Evolutionary conservation across 2,329 filamentous ascomycete genomes (phyloP).

Genomic region (Nothophoma quercina): DNA sequence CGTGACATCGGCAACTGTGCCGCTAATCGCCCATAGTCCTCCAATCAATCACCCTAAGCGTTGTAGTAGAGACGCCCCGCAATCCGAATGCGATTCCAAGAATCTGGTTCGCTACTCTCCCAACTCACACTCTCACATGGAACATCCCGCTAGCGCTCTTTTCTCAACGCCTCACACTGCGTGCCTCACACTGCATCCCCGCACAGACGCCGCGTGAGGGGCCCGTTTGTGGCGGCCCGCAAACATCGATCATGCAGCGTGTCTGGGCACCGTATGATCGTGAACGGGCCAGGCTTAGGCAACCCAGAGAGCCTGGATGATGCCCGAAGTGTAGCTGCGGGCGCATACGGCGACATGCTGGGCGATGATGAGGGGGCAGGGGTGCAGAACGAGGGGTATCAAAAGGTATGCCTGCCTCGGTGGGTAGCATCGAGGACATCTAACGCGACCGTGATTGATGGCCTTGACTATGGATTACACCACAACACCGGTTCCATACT

Average conservation of each 20-base stretch:
- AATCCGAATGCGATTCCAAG: conserved; percentile 4
- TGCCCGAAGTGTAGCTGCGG: conserved; percentile 17
- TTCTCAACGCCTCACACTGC: conserved; percentile 10
- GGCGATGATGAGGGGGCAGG: conserved; percentile 24
- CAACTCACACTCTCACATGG: conserved; percentile 13
- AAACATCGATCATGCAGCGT: conserved; percentile 18
- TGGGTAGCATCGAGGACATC: conserved; percentile 1
- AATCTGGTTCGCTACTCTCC: conserved; percentile 12
- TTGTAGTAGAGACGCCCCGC: conserved; percentile 8
- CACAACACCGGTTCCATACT: conserved; percentile 20
- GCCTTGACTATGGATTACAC: conserved; percentile 29
- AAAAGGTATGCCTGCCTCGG: conserved; percentile 21
- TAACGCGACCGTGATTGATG: conserved; percentile 16
- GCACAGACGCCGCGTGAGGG: conserved; percentile 20
- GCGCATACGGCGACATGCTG: conserved; percentile 24
- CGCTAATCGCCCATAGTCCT: conserved; percentile 1
- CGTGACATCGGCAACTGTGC: conserved; percentile 8
- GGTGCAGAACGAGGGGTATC: conserved; percentile 21
- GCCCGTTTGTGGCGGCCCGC: conserved; percentile 14
- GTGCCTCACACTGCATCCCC: conserved; percentile 10
- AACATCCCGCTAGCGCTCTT: conserved; percentile 7
- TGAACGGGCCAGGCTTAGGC: conserved; percentile 18
- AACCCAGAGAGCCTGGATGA: conserved; percentile 13
- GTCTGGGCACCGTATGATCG: conserved; percentile 15
- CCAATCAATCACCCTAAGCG: conserved; percentile 13